Evolutionary conservation across 495 filamentous ascomycete species (phyloP).

Genomic region (Xylaria acuta): DNA sequence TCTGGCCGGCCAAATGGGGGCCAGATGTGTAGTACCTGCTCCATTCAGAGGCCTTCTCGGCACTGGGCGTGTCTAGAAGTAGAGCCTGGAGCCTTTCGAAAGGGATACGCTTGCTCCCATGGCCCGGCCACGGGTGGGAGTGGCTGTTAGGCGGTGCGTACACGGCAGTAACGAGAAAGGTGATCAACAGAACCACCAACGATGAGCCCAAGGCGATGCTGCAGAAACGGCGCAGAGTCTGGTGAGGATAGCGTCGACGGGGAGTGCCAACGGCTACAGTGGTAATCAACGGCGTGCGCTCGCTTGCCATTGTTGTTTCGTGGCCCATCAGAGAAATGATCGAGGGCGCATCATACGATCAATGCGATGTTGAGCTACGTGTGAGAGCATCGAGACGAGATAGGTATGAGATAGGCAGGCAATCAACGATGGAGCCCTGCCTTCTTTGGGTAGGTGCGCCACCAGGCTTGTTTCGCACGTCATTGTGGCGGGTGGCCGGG

Average conservation of each 20-base stretch:
- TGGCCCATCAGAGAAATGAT: background rate
- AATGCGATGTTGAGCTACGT: background rate
- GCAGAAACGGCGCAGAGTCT: conserved; percentile 72
- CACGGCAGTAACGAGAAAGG: conserved; percentile 66
- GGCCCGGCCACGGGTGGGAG: conserved; percentile 47
- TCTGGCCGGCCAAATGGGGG: conserved; percentile 87
- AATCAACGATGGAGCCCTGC: background rate
- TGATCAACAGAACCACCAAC: conserved; percentile 62
- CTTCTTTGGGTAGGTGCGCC: conserved; percentile 3
- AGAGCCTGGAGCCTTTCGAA: conserved; percentile 74
- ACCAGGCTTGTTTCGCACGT: background rate
- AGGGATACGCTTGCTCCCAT: conserved; percentile 48
- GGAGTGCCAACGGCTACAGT: conserved; percentile 59
- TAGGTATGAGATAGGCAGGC: background rate
- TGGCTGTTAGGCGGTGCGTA: conserved; percentile 54
- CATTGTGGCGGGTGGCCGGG: conserved; percentile 4
- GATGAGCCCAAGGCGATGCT: conserved; percentile 65
- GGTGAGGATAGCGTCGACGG: conserved; percentile 72
- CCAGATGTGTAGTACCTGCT: conserved; percentile 90
- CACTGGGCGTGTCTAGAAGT: conserved; percentile 72
- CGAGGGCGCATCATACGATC: conserved; percentile 2
- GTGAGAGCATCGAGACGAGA: background rate
- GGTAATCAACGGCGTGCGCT: conserved; percentile 67
- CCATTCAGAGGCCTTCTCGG: conserved; percentile 76
- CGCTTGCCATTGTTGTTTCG: conserved; percentile 56